Percentiles rank a stretch among this genome's conserved stretches.
Evolutionary conservation across 2,329 filamentous ascomycete species (phyloP).

Genomic region (Aphanocladium album): DNA sequence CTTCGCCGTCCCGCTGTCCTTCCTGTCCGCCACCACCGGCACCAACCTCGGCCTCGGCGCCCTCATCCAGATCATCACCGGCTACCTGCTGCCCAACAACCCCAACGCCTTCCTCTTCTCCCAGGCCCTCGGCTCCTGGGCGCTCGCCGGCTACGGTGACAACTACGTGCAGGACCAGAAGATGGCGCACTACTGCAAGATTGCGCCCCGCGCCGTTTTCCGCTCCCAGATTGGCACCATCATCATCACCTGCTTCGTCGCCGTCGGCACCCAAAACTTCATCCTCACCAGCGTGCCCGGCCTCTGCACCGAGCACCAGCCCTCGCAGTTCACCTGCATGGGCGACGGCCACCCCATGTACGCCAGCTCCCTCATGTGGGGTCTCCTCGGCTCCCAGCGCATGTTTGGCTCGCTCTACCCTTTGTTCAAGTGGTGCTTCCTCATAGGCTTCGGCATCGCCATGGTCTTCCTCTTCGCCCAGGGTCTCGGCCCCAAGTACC

Average conservation of each 20-base stretch:
- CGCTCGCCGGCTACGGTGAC: slow-evolving; percentile 31
- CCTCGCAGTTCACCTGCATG: slow-evolving; percentile 44
- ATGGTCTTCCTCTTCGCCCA: slow-evolving; percentile 32
- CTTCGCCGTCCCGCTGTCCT: slow-evolving; percentile 38
- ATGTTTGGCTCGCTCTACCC: slow-evolving; percentile 39
- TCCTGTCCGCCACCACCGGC: slow-evolving; percentile 40
- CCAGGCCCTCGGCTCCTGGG: slow-evolving; percentile 11
- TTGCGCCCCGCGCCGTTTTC: slow-evolving; percentile 43
- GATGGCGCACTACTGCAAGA: slow-evolving; percentile 46
- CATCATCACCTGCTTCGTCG: slow-evolving; percentile 41
- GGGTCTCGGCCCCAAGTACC: slow-evolving; percentile 29
- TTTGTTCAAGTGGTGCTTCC: slow-evolving; percentile 40
- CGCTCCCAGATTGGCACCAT: slow-evolving; percentile 42
- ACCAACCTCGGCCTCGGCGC: slow-evolving; percentile 38
- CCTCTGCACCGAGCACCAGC: slow-evolving; percentile 25
- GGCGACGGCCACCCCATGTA: slow-evolving; percentile 44
- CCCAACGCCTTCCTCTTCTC: slow-evolving; percentile 19
- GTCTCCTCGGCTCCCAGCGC: slow-evolving; percentile 44
- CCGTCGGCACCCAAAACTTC: slow-evolving; percentile 39
- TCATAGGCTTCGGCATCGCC: slow-evolving; percentile 33
- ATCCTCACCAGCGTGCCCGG: slow-evolving; percentile 33
- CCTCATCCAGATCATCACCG: slow-evolving; percentile 36
- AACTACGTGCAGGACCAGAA: slow-evolving; percentile 46
- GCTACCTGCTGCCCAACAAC: slow-evolving; percentile 19
- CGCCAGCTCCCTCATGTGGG: slow-evolving; percentile 43